Conservation (phyloP, 1,284 basidiomycete species). For the Pulveroboletus sp. region DNA sequence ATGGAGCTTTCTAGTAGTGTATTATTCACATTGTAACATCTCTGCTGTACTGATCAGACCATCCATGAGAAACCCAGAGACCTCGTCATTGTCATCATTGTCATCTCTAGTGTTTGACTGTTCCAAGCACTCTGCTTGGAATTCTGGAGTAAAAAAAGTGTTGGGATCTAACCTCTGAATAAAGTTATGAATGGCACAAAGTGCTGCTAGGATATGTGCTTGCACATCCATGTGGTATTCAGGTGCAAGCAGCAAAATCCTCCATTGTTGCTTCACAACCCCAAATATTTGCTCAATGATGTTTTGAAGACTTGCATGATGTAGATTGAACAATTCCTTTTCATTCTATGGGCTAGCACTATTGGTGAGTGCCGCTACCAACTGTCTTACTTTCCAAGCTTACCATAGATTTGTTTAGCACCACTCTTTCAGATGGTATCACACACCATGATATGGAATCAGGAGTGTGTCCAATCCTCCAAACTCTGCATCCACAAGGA, state of each 20-base stretch:
- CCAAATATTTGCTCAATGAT: slow-evolving; percentile 46
- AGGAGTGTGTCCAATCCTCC: not conserved
- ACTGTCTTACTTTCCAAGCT: too few relatives aligned
- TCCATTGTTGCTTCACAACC: slow-evolving; percentile 39
- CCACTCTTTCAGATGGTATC: not conserved
- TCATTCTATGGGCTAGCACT: slow-evolving; percentile 13
- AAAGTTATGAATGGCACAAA: slow-evolving; percentile 43
- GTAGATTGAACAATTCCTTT: slow-evolving; percentile 45
- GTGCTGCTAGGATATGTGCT: slow-evolving; percentile 32
- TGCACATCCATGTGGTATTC: slow-evolving; percentile 37
- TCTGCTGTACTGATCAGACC: too few relatives aligned
- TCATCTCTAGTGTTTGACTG: too few relatives aligned
- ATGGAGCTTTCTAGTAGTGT: too few relatives aligned
- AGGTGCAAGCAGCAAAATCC: slow-evolving; percentile 28
- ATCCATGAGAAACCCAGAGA: too few relatives aligned
- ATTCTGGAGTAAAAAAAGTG: not conserved
- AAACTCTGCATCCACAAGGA: not conserved
- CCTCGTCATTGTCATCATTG: too few relatives aligned
- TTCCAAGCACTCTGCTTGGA: not conserved
- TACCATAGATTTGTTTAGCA: not conserved
- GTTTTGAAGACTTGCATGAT: slow-evolving; percentile 41
- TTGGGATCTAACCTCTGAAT: slow-evolving; percentile 17
- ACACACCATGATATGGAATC: not conserved
- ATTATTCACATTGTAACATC: too few relatives aligned
- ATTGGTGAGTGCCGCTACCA: too few relatives aligned